Base-by-base conservation (phyloP, 305 asterid species). In the Caryopteris hybrid region DNA sequence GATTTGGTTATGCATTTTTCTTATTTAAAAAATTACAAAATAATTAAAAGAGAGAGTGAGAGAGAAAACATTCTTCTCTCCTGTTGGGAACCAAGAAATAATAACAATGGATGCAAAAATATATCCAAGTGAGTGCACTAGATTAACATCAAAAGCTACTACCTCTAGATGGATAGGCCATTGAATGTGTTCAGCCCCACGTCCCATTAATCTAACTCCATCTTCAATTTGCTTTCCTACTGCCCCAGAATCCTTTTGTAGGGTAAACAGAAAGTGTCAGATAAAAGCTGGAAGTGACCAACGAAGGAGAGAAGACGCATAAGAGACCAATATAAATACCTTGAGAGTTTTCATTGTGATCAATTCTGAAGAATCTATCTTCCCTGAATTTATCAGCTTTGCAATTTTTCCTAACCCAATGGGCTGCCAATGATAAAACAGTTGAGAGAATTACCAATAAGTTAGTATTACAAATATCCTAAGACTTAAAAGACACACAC, bases 131-230 rank as follows among this genome's bases (percentile, higher is more conserved):
- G 34, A 33, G 4, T 25, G 31, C 31, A 25, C 31, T 1, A 2
- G 2, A 4, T 25, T 25, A 4, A 25, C 31, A 4, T 25, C 31
- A 36, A 10, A 33, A 20, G 38, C 22, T 4, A 2, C 39, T 76
- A 89, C 99, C 98, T 94, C 99, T 29, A 94, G 81, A 84, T 94
- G 99, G 81, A 94, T 85, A 58, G 99, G 98, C 96, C 96, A 91
- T 51, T 80, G 69, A 52, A 94, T 86, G 62, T 80, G 79, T 74
- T 89, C 96, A 45, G 85, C 74, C 16, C 97, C 98, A 31, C 99
- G 98, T 46, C 92, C 96, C 99, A 94, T 91, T 76, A 91, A 65
- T 75, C 98, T 74, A 57, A 92, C 98, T 66, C 99, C 97, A 64
- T 87, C 98, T 81, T 64, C 78, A 70, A 94, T 94, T 73, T 91